Evolutionary conservation across 495 filamentous ascomycete species (phyloP).

Genomic region (Elasticomyces elasticus): DNA sequence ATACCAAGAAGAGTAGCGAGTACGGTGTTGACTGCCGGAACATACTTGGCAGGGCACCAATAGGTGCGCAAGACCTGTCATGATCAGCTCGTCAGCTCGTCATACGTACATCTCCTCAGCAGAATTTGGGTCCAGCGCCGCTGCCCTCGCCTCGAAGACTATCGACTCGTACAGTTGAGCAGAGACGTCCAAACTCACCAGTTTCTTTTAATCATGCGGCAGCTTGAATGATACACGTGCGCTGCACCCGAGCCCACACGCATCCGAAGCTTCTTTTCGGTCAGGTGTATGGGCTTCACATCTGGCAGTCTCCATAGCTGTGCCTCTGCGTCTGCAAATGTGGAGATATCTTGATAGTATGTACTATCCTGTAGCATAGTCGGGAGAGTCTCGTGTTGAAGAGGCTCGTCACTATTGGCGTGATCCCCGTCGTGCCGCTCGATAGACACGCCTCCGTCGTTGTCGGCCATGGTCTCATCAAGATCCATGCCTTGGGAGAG

Average conservation of each 20-base stretch:
- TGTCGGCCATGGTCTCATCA: no score
- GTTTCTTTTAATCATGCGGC: no score
- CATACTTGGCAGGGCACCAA: background rate
- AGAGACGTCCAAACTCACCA: no score
- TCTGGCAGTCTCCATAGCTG: background rate
- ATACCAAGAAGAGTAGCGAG: background rate
- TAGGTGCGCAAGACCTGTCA: background rate
- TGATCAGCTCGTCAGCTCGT: background rate
- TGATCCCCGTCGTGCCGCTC: background rate
- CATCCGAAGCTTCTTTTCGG: background rate
- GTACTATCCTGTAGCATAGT: background rate
- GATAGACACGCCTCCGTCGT: no score
- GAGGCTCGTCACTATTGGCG: background rate
- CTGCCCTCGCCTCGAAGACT: no score
- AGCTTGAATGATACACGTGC: background rate
- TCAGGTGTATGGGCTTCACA: background rate
- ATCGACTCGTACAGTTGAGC: no score
- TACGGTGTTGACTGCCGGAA: slow-evolving; percentile 1
- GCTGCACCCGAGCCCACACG: background rate
- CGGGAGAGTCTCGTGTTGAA: background rate
- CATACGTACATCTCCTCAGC: no score
- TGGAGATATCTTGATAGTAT: background rate
- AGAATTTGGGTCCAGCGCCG: no score
- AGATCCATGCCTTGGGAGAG: no score
- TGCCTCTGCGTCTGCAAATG: background rate